Evolutionary conservation across 257 asterid species (phyloP).

Genomic region (Asclepias syriaca): DNA sequence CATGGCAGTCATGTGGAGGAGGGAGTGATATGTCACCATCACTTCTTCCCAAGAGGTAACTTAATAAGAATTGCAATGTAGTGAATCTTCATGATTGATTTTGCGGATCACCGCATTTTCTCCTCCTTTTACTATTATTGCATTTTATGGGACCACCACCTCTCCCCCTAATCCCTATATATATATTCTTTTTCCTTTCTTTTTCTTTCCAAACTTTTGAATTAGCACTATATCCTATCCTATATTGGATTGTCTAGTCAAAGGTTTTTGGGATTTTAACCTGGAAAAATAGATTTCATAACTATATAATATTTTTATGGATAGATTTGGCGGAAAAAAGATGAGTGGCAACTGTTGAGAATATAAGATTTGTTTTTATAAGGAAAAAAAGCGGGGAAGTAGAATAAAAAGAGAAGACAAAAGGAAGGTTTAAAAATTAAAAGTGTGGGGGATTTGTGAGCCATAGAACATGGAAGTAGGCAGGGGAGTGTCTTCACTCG

Average conservation of each 20-base stretch:
- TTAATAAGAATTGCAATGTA: conserved; percentile 8
- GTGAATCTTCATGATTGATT: conserved; percentile 14
- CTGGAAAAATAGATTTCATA: no score
- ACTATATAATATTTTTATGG: no score
- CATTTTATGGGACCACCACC: conserved; percentile 6
- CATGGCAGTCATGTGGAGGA: conserved; percentile 83
- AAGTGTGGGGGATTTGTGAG: conserved; percentile 27
- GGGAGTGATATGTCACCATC: conserved; percentile 48
- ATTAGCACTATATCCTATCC: no score
- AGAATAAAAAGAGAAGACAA: conserved; percentile 26
- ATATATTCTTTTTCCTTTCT: no score
- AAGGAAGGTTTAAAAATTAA: background rate
- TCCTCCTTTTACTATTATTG: background rate
- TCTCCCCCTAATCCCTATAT: background rate
- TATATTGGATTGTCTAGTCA: no score
- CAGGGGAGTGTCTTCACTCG: conserved; percentile 10
- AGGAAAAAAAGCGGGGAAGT: background rate
- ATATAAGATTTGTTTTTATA: background rate
- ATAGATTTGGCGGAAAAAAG: no score
- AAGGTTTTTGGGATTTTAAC: no score
- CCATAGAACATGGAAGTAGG: conserved; percentile 78
- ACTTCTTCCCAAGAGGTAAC: background rate
- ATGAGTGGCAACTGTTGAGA: no score
- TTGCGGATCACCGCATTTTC: conserved; percentile 11
- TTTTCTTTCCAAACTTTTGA: no score